Evolutionary conservation across 352 stramenopile species (phyloP), one percentile per base, ranked within the genome.

Genomic region (Pythium rhizo-oryzae): DNA sequence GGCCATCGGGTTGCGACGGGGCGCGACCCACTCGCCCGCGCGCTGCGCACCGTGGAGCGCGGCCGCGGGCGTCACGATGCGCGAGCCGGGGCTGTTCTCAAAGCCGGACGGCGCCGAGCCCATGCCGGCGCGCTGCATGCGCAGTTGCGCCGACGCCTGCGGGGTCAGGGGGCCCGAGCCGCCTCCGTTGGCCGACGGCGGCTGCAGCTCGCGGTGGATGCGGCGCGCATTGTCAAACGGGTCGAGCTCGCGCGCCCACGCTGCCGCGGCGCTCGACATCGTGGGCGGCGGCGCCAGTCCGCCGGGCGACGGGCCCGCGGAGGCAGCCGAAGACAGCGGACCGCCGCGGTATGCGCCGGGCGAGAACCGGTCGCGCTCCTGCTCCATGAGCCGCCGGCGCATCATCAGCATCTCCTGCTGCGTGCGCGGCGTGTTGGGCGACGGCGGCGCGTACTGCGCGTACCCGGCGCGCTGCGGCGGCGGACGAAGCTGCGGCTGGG

Each of bases 171-270:
- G 13, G n/a, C n/a, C n/a, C n/a, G n/a, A n/a, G 30, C 37, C 55
- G 50, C 55, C 55, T 50, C 50, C 35, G 59, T 24, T 59, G 1
- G 59, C 43, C 24, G 55, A 24, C 18, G 73, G 44, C 23, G 56
- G 43, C 19, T 76, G 69, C n/a, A 77, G 47, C 12, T 77, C 81
- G 15, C 79, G 75, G 24, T 84, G 78, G 50, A 87, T 80, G 15
- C 74, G 72, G 21, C 66, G 65, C 15, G 69, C 47, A 6, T 67
- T 47, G 23, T 79, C 62, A 41, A 63, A 75, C n/a, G 65, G 47
- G n/a, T 65, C 56, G 5, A 60, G n/a, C 47, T 82, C 75, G 7
- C 68, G 63, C 1, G 55, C 59, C 50, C 63, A 54, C 12, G 75
- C 28, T 19, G 70, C 52, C 1, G 63, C 63, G 13, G 63, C 63